Conservation (phyloP, 1,284 basidiomycete genomes). For the Tylopilus microsporus region DNA sequence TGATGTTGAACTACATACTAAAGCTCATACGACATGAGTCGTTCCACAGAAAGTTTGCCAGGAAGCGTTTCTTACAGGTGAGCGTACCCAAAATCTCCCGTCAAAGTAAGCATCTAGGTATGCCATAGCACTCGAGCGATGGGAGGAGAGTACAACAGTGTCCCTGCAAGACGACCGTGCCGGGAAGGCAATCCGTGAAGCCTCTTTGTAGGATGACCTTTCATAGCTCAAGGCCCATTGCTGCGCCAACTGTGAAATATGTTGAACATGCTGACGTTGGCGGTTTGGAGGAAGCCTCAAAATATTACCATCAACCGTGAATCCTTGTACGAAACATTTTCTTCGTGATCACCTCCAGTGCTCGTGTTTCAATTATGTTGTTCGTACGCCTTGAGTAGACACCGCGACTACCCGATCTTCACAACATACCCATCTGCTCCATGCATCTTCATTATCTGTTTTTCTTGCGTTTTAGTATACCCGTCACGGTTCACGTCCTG, state of each 20-base stretch:
- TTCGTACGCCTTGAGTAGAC: no score
- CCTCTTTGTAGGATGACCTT: constrained; percentile 20
- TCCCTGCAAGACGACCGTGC: constrained; percentile 43
- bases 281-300: constrained; percentile 18
- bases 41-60: constrained; percentile 80
- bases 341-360: no score
- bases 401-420: no score
- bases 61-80: constrained; percentile 83
- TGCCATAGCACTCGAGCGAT: constrained; percentile 56
- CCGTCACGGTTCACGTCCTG: no score
- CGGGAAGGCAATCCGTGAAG: no score
- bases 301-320: no score
- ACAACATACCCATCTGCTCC: no score
- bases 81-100: neutral
- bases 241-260: constrained; percentile 30
- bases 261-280: constrained; percentile 14
- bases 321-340: no score
- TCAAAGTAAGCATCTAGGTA: constrained; percentile 56
- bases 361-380: no score
- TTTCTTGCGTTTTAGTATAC: no score
- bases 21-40: constrained; percentile 70
- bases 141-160: constrained; percentile 53
- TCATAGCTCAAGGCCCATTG: constrained; percentile 51
- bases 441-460: no score
- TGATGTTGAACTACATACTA: constrained; percentile 91